Evolutionary conservation across 176 grass and related monocot genomes (phyloP), one percentile per base, ranked within the genome.

Genomic region (Typha latifolia): DNA sequence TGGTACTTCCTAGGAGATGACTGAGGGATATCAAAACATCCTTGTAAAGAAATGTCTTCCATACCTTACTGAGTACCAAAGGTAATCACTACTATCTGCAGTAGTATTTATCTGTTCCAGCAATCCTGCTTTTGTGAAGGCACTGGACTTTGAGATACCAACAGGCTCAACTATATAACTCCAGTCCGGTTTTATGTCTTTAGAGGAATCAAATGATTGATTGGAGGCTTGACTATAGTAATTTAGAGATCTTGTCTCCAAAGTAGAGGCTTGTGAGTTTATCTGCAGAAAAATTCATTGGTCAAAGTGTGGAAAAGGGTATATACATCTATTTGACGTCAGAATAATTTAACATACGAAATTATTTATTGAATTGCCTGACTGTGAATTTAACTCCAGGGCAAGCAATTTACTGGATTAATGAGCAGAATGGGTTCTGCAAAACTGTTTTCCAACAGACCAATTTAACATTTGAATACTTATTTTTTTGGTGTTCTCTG

Each of bases 21-120:
- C 1, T 10, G 19, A 8, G 14, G 11, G 18, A 22, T 21, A 59
- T 9, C 8, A 19, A 59, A 19, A 21, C 53, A 43, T 43, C 37
- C 37, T 59, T 19, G 0, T 48, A 56, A 8, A 66, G 26, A 67
- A 47, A 48, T 53, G 47, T 9, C 18, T 69, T 55, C 43, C 75
- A 29, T 75, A 99, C 89, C 95, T 99, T 87, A 79, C 78, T 56
- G 86, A 87, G 67, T 99, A 99, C 95, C 95, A 99, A 19, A 99
- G 89, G 82, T 93, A 99, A 76, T 99, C 95, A 69, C 95, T 99
- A 72, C 69, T 86, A 87, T 99, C 89, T 24, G 86, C 95, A 10
- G 95, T 99, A 66, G 89, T 94, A 74, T 99, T 99, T 80, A 99
- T 99, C 79, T 99, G 95, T 21, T 99, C 95, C 77, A 90, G 70